Conservation (phyloP, 306 rosid genomes). For the Calophaca sinica region DNA sequence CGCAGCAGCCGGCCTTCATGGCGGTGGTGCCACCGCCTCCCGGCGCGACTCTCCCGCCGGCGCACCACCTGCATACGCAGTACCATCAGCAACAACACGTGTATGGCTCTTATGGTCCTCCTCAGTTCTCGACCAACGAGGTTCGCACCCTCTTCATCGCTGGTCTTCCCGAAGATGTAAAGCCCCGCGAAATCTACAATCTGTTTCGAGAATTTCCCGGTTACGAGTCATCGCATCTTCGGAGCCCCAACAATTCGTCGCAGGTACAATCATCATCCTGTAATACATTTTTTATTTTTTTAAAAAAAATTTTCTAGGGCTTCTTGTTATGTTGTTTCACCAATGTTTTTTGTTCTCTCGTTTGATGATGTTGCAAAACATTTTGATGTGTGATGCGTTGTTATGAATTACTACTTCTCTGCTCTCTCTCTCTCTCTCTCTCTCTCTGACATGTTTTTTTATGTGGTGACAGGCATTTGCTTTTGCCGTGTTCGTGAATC, state of each 20-base stretch:
- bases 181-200: slow-evolving; percentile 87
- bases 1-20: slow-evolving; percentile 22
- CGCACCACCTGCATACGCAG: slow-evolving; percentile 51
- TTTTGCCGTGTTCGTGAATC: slow-evolving; percentile 85
- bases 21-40: slow-evolving; percentile 59
- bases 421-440: too few relatives aligned
- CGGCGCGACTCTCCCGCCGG: slow-evolving; percentile 48
- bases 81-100: slow-evolving; percentile 54
- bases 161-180: slow-evolving; percentile 89
- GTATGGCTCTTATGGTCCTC: slow-evolving; percentile 54
- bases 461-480: slow-evolving; percentile 75
- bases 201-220: slow-evolving; percentile 91
- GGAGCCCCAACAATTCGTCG: slow-evolving; percentile 68
- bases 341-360: neutral
- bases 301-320: neutral
- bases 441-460: neutral
- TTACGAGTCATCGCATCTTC: slow-evolving; percentile 93
- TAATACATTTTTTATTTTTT: neutral
- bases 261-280: slow-evolving; percentile 56
- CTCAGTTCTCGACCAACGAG: slow-evolving; percentile 59
- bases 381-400: too few relatives aligned
- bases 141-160: slow-evolving; percentile 95
- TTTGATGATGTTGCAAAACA: neutral
- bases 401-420: too few relatives aligned
- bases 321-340: neutral